phyloP scores from a whole-genome alignment of 768 basidiomycete species.

The Tephrocybe sp. region DNA sequence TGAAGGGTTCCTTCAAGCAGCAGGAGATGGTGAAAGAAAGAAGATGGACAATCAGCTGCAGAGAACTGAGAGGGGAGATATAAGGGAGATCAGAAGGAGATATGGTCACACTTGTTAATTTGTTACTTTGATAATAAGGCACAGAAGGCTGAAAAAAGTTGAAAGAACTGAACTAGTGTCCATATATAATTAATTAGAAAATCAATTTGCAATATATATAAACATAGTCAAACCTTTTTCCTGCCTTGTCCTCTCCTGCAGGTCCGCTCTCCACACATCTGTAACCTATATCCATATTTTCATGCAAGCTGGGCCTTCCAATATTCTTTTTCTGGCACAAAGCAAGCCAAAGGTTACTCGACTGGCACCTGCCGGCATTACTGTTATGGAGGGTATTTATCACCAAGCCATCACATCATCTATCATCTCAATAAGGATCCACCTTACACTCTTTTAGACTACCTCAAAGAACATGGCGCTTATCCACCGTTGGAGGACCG shows the following conservation, averaged over 20 bases:
- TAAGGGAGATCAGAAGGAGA: conserved; percentile 3
- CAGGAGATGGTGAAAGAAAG: conserved; percentile 1
- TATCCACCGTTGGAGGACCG: conserved; percentile 9
- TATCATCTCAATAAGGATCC: conserved; percentile 1
- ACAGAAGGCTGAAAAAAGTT: not conserved
- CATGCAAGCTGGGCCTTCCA: conserved; percentile 15
- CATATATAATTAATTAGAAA: not conserved
- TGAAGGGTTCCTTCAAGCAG: too few species aligned
- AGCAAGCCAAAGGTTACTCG: conserved; percentile 5
- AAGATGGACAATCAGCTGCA: conserved; percentile 3
- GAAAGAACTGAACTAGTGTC: not conserved
- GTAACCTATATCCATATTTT: not conserved
- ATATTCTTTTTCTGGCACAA: not conserved
- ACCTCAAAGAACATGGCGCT: conserved; percentile 2
- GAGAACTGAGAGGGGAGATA: not conserved
- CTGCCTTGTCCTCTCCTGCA: not conserved
- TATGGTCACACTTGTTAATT: not conserved
- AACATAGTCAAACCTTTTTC: conserved; percentile 1
- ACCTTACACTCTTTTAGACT: conserved; percentile 8
- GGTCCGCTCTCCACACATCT: not conserved
- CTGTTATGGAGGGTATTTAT: conserved; percentile 20
- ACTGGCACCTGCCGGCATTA: conserved; percentile 11
- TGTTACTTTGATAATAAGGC: too few species aligned
- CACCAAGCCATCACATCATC: conserved; percentile 5
- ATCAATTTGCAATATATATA: not conserved